A percentile compares a stretch with the other conserved stretches of the same genome.
These are phyloP conservation scores for Purpureocillium lavendulum DNA, from an alignment of 2,329 filamentous ascomycete species.

Conservation along the genomic window DNA sequence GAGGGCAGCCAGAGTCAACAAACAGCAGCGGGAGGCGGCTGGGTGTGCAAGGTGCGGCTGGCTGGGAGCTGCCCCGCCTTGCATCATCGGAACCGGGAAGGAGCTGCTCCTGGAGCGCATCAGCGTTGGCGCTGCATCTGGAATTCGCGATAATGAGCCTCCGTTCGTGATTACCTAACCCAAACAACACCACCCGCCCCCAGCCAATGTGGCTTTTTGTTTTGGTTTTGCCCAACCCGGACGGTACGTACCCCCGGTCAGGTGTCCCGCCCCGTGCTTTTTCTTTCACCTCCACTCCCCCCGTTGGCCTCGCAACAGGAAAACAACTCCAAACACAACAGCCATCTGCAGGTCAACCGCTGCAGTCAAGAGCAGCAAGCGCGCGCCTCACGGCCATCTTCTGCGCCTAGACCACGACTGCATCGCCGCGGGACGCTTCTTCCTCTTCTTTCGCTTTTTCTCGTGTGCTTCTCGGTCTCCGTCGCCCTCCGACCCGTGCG, in stretches of 20 bases:
- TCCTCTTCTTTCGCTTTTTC: conserved; percentile 6
- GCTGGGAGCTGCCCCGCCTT: background rate
- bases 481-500: conserved; percentile 7
- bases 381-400: conserved; percentile 14
- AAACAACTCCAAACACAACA: conserved; percentile 31
- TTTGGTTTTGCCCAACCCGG: conserved; percentile 5
- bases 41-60: too few species aligned
- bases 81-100: background rate
- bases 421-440: conserved; percentile 2
- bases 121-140: conserved; percentile 4
- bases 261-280: conserved; percentile 12
- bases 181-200: background rate
- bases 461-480: conserved; percentile 6
- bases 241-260: conserved; percentile 9
- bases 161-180: conserved; percentile 16
- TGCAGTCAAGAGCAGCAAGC: conserved; percentile 17
- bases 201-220: background rate
- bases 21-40: too few species aligned
- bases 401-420: background rate
- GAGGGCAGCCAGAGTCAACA: too few species aligned
- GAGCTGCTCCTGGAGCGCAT: background rate
- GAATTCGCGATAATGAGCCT: conserved; percentile 15
- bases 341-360: conserved; percentile 11
- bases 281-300: conserved; percentile 18
- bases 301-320: conserved; percentile 36